Evolutionary conservation across 352 stramenopile species (phyloP).

Genomic region (Pythium chondricola): DNA sequence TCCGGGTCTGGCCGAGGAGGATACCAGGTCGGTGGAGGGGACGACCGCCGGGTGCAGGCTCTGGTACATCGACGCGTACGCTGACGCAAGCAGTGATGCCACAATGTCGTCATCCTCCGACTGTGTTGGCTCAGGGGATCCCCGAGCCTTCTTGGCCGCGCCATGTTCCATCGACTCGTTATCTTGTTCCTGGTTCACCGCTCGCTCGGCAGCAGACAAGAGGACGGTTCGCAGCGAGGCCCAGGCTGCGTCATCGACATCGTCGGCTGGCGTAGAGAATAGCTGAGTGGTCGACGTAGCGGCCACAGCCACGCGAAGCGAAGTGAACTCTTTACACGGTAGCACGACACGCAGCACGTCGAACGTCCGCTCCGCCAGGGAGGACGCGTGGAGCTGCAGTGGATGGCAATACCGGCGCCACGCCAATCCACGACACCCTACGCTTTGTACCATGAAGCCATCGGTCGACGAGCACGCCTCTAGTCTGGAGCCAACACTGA

Average conservation of each 20-base stretch:
- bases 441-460: neutral
- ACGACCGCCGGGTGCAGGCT: neutral
- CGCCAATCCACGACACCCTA: neutral
- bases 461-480: too few relatives aligned
- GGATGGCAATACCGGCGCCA: neutral
- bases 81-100: slow-evolving; percentile 1
- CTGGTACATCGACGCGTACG: neutral
- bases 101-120: neutral
- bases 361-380: neutral
- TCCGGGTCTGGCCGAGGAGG: too few relatives aligned
- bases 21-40: too few relatives aligned
- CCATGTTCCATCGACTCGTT: slow-evolving; percentile 11
- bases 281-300: neutral
- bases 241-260: slow-evolving; percentile 7
- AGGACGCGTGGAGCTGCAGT: neutral
- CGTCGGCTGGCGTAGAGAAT: neutral
- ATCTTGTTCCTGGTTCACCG: neutral
- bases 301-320: neutral
- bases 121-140: too few relatives aligned
- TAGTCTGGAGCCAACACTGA: too few relatives aligned
- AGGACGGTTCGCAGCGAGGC: slow-evolving; percentile 5
- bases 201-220: neutral
- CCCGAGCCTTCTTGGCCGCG: slow-evolving; percentile 16
- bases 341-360: neutral
- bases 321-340: neutral